Conservation (phyloP, 139 green algal genomes). For the Coccomyxa sp. region DNA sequence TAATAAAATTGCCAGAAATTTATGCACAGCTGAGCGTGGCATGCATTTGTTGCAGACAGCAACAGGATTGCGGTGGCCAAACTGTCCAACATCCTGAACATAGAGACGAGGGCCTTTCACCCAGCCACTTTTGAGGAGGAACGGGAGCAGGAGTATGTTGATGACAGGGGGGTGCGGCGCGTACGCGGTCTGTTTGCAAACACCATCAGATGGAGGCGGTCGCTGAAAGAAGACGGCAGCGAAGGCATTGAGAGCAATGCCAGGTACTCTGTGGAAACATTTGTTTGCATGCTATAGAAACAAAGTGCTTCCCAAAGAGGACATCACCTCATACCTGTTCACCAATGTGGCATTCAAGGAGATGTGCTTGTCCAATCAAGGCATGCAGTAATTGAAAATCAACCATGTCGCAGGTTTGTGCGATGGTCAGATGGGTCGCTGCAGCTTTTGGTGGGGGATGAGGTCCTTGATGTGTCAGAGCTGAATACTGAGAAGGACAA, state of each 20-base stretch:
- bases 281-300: too few species aligned
- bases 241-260: constrained; percentile 63
- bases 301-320: too few species aligned
- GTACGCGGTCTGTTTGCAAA: constrained; percentile 43
- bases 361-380: too few species aligned
- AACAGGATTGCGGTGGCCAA: constrained; percentile 8
- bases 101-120: constrained; percentile 62
- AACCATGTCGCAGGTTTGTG: constrained; percentile 41
- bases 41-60: background rate
- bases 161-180: constrained; percentile 36
- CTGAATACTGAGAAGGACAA: constrained; percentile 51
- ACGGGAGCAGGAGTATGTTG: constrained; percentile 32
- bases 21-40: background rate
- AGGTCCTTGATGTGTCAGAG: constrained; percentile 65
- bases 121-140: constrained; percentile 44
- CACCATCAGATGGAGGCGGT: constrained; percentile 36
- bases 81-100: constrained; percentile 54
- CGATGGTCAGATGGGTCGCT: constrained; percentile 71
- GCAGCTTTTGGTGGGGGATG: constrained; percentile 68
- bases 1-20: too few species aligned
- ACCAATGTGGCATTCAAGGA: too few species aligned
- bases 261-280: background rate
- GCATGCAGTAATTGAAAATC: too few species aligned
- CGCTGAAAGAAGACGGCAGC: constrained; percentile 23
- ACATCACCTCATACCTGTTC: background rate